Evolutionary conservation across 2,329 filamentous ascomycete genomes (phyloP).

Genomic region (Aspergillus sp.): DNA sequence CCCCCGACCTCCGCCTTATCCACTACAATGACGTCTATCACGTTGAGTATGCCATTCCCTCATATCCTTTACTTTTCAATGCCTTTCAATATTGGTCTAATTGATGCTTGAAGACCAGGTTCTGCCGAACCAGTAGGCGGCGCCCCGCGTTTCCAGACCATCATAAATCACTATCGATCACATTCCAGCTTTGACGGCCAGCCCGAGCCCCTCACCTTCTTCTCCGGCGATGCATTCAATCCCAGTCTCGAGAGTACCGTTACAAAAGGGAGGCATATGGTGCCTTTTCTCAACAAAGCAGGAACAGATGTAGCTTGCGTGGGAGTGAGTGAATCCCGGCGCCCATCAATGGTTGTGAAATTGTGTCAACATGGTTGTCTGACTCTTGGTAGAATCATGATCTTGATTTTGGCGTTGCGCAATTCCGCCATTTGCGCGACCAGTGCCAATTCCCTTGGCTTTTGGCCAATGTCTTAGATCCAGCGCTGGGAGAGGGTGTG

Average conservation of each 20-base stretch:
- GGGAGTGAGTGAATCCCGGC: conserved; percentile 58
- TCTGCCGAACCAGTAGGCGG: conserved; percentile 84
- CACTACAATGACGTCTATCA: conserved; percentile 97
- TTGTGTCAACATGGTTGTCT: conserved; percentile 8
- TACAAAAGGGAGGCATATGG: conserved; percentile 90
- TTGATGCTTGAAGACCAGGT: conserved; percentile 46
- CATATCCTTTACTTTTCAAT: neutral
- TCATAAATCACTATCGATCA: conserved; percentile 72
- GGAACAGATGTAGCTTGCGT: conserved; percentile 79
- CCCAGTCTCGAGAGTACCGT: conserved; percentile 85
- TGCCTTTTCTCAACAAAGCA: conserved; percentile 75
- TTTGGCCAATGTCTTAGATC: conserved; percentile 83
- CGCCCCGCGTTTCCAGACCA: conserved; percentile 73
- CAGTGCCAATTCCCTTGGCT: conserved; percentile 88
- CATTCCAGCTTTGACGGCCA: conserved; percentile 62
- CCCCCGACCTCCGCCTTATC: conserved; percentile 74
- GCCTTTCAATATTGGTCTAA: neutral
- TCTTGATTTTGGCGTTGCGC: conserved; percentile 83
- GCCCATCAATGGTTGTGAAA: neutral
- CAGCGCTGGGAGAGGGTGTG: conserved; percentile 71
- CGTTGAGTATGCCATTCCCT: conserved; percentile 58
- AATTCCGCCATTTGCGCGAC: conserved; percentile 70
- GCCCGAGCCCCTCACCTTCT: conserved; percentile 71
- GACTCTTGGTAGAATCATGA: conserved; percentile 70
- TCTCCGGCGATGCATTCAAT: conserved; percentile 92